These are phyloP conservation scores for Kuraishia molischiana DNA, from an alignment of 805 yeast genomes.

Conservation along the genomic window DNA sequence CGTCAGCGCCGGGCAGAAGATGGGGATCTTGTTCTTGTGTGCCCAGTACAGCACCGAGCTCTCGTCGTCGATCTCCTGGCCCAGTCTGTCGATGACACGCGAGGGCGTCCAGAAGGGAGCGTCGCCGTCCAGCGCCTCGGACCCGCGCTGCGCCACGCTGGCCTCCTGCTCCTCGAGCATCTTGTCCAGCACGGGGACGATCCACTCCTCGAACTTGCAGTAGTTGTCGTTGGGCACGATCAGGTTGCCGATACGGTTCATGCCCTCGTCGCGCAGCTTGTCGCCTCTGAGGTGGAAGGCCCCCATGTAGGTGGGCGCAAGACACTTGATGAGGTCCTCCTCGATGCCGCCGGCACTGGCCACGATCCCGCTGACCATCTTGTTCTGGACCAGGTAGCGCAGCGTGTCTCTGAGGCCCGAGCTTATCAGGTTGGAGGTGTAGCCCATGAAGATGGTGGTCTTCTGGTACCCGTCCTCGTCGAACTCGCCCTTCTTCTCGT, in stretches of 20 bases:
- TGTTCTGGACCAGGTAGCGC: conserved; percentile 83
- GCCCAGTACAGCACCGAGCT: conserved; percentile 95
- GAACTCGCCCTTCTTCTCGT: conserved; percentile 62
- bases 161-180: conserved; percentile 85
- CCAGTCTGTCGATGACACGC: conserved; percentile 81
- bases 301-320: conserved; percentile 94
- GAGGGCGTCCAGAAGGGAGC: conserved; percentile 91
- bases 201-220: conserved; percentile 98
- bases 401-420: conserved; percentile 91
- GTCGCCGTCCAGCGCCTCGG: conserved; percentile 52
- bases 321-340: conserved; percentile 92
- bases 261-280: conserved; percentile 82
- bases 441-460: conserved; percentile 90
- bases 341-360: conserved; percentile 99
- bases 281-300: conserved; percentile 80
- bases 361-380: conserved; percentile 90
- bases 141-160: conserved; percentile 43
- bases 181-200: conserved; percentile 83
- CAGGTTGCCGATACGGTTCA: conserved; percentile 96
- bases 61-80: conserved; percentile 93
- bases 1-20: conserved; percentile 95
- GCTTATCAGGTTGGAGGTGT: conserved; percentile 90
- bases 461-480: conserved; percentile 73
- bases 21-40: conserved; percentile 90
- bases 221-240: conserved; percentile 97